Conservation (phyloP, 768 basidiomycete species). For the Mycena epipterygia region DNA sequence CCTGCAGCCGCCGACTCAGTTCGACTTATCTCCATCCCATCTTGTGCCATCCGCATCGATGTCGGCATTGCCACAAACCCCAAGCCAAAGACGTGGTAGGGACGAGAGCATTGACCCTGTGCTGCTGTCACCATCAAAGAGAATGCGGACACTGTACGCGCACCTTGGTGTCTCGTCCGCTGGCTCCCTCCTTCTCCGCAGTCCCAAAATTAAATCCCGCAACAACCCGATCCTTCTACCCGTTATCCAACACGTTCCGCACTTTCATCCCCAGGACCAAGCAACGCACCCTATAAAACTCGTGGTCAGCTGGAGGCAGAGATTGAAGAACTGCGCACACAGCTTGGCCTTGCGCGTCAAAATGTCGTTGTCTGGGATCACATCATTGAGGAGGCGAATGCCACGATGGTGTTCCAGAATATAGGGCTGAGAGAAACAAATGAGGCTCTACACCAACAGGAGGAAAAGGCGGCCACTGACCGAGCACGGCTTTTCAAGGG, state of each 20-base stretch:
- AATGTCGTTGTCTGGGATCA: slow-evolving; percentile 15
- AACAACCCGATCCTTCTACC: not conserved
- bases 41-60: not conserved
- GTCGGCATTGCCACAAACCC: not conserved
- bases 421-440: slow-evolving; percentile 30
- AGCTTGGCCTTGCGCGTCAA: not conserved
- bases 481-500: slow-evolving; percentile 7
- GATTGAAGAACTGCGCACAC: not conserved
- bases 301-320: not conserved
- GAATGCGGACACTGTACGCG: slow-evolving; percentile 13
- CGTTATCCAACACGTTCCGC: slow-evolving; percentile 1
- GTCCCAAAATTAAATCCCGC: slow-evolving; percentile 8
- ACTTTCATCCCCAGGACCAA: not conserved
- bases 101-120: slow-evolving; percentile 15
- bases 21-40: slow-evolving; percentile 11
- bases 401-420: slow-evolving; percentile 33
- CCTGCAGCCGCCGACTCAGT: slow-evolving; percentile 4
- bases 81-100: not conserved
- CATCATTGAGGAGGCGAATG: slow-evolving; percentile 33
- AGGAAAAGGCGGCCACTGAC: slow-evolving; percentile 22
- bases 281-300: not conserved
- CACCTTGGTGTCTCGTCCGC: slow-evolving; percentile 9
- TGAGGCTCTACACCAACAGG: slow-evolving; percentile 29
- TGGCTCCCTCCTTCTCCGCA: not conserved
- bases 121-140: slow-evolving; percentile 18